These are phyloP conservation scores for Flaveria floridana DNA, from an alignment of 140 eudicot genomes.

Conservation along the genomic window DNA sequence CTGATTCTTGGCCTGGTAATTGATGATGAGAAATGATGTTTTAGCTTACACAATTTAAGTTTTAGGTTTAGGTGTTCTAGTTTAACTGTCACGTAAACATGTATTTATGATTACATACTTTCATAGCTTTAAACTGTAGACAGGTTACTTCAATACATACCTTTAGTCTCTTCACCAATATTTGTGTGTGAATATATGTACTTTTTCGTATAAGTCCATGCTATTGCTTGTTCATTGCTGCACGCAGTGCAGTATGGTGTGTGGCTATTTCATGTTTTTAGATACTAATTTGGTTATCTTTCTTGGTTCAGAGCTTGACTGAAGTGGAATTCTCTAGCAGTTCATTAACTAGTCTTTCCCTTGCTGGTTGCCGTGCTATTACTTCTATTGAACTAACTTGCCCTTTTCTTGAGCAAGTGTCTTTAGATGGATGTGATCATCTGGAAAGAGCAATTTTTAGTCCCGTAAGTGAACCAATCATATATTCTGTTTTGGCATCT, in stretches of 20 bases:
- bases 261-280: neutral
- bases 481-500: slow-evolving; percentile 13
- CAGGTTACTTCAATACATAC: neutral
- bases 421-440: slow-evolving; percentile 93
- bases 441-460: slow-evolving; percentile 82
- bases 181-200: neutral
- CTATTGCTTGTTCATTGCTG: slow-evolving; percentile 3
- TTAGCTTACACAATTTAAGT: neutral
- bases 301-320: slow-evolving; percentile 71
- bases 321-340: slow-evolving; percentile 65
- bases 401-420: slow-evolving; percentile 83
- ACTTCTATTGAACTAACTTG: slow-evolving; percentile 71
- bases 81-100: neutral
- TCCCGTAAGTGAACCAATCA: slow-evolving; percentile 54
- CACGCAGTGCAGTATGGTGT: neutral
- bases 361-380: slow-evolving; percentile 91
- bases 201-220: neutral
- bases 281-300: slow-evolving; percentile 12
- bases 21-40: slow-evolving; percentile 1
- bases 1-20: neutral
- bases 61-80: neutral
- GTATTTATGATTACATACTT: neutral
- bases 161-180: neutral
- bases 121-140: neutral
- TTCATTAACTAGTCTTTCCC: slow-evolving; percentile 71